Percentiles rank a stretch among this genome's conserved stretches.
Evolutionary conservation across 371 early-diverging fungal genomes (phyloP).

Genomic region (Mucor lusitanicus): DNA sequence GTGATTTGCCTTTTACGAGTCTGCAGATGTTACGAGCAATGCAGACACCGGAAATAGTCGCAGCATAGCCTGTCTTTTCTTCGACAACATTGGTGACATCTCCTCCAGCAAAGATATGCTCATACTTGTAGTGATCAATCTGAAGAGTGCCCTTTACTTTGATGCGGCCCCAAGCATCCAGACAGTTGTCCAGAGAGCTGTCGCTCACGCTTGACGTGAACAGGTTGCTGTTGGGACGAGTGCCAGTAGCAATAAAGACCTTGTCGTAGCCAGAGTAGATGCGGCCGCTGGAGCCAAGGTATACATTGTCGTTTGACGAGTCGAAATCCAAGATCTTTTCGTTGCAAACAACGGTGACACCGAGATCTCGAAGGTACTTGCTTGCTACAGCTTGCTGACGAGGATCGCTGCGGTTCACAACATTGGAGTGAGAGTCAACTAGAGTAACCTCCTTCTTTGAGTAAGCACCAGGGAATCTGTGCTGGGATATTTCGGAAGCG

Average conservation of each 20-base stretch:
- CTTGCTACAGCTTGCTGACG: conserved; percentile 50
- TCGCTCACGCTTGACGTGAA: conserved; percentile 22
- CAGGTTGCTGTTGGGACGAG: conserved; percentile 37
- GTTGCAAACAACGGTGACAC: conserved; percentile 66
- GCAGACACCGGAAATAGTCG: conserved; percentile 56
- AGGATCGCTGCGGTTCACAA: conserved; percentile 41
- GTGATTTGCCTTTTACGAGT: conserved; percentile 48
- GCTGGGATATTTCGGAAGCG: conserved; percentile 57
- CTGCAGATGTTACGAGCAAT: conserved; percentile 57
- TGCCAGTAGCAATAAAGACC: conserved; percentile 49
- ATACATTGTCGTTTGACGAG: conserved; percentile 22
- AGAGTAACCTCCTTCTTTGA: conserved; percentile 61
- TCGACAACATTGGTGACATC: conserved; percentile 66
- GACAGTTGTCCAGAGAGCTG: conserved; percentile 28
- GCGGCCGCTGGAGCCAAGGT: conserved; percentile 36
- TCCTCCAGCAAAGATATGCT: conserved; percentile 70
- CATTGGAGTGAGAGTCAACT: conserved; percentile 46
- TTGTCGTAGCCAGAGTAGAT: conserved; percentile 33
- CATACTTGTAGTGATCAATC: conserved; percentile 54
- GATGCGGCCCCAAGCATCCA: conserved; percentile 50
- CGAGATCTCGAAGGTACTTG: conserved; percentile 56
- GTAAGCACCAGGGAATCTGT: conserved; percentile 32
- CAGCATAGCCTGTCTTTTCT: conserved; percentile 68
- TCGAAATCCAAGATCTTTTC: conserved; percentile 50
- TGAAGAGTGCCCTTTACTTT: conserved; percentile 66